Base-by-base conservation (phyloP, 371 early-diverging fungal species). In the Lichtheimia hyalospora region DNA sequence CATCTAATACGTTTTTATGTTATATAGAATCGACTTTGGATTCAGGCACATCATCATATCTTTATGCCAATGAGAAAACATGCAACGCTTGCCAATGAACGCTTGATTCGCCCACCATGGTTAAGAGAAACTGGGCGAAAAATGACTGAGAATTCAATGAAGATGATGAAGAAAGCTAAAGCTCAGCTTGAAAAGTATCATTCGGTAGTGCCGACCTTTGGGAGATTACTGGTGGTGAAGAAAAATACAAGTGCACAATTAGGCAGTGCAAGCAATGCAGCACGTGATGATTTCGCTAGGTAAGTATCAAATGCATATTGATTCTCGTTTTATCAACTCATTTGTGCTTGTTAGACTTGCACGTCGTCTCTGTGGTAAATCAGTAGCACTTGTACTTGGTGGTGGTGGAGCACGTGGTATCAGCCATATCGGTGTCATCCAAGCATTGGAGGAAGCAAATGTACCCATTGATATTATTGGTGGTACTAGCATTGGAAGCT, bases 361-460 rank as follows among this genome's bases (percentile, higher is more conserved):
- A 3, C 90, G 99, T 43, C 88, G 96, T 14, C 74, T 99, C 51
- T 89, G 94, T 41, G 96, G 95, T 21, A 90, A 89, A 64, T 95
- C 97, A 0, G 94, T 99, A 15, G 99, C 99, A 2, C 73, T 99
- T 2, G 99, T 98, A n/a, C 82, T 99, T 34, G 98, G 99, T 34
- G 99, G 99, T 18, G 99, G 99, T 27, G 99, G 99, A 2, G 99
- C 99, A 1, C 87, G 99, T 44, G 99, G 99, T 14, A 87, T 98
- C 48, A 89, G 95, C 0, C 99, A 99, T 63, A 85, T 99, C 48
- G 99, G 99, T 43, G 87, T 99, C 18, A 92, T 99, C 61, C 88
- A 90, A 52, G 98, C 99, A 0, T 80, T 99, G 48, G 99, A 99
- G 76, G 99, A 99, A 71, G 97, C 96, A 0, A 96, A 97, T 0